Percentiles rank a stretch among this genome's conserved stretches.
phyloP scores from a whole-genome alignment of 768 basidiomycete genomes.

The Mycena filopes region DNA sequence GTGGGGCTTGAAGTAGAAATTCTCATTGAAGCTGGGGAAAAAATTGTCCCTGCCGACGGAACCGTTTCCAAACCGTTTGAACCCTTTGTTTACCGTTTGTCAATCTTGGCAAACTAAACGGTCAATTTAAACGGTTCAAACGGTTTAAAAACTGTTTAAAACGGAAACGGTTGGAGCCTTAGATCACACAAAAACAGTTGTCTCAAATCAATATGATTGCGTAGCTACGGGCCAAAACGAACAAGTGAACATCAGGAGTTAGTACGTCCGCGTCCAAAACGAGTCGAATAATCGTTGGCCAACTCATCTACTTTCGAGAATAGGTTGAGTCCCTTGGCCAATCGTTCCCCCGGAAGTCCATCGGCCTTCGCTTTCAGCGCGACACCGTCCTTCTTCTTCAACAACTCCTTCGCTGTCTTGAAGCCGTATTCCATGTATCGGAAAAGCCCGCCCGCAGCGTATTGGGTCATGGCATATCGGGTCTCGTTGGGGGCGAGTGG shows the following conservation, averaged over 20 bases:
- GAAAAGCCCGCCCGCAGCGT: slow-evolving; percentile 39
- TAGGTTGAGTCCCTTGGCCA: background rate
- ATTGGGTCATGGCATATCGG: slow-evolving; percentile 40
- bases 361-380: background rate
- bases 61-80: too few species aligned
- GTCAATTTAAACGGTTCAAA: too few species aligned
- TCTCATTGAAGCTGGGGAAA: too few species aligned
- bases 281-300: background rate
- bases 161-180: too few species aligned
- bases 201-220: too few species aligned
- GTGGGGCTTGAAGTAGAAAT: too few species aligned
- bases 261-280: background rate
- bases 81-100: too few species aligned
- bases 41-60: too few species aligned
- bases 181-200: too few species aligned
- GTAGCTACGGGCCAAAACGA: background rate
- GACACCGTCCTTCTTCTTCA: background rate
- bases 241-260: too few species aligned
- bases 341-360: background rate
- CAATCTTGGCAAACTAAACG: too few species aligned
- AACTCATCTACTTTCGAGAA: slow-evolving; percentile 14
- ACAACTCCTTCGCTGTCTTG: slow-evolving; percentile 8
- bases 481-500: slow-evolving; percentile 32
- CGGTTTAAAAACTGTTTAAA: too few species aligned
- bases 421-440: slow-evolving; percentile 38